Conservation (phyloP, 129 eudicot species). For the Pseudognaphalium luteoalbum region DNA sequence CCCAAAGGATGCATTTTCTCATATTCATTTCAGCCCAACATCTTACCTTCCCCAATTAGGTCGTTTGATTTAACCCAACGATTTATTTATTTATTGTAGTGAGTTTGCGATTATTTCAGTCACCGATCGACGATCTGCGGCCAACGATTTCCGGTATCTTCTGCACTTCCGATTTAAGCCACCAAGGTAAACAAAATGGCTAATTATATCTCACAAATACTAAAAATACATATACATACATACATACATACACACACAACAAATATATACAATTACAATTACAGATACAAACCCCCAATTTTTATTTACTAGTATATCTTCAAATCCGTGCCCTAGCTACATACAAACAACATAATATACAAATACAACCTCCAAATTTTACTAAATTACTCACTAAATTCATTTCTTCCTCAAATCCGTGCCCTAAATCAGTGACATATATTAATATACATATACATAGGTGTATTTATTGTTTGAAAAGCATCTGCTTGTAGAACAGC, state of each 20-base stretch:
- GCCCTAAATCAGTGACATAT: neutral
- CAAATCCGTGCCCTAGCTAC: neutral
- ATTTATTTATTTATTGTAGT: neutral
- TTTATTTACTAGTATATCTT: neutral
- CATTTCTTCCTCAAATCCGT: neutral
- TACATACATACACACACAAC: neutral
- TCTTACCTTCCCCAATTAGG: neutral
- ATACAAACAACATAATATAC: neutral
- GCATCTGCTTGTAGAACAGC: conserved; percentile 39
- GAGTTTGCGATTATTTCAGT: neutral
- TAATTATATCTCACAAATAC: neutral
- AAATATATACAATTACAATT: neutral
- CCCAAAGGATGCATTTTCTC: neutral
- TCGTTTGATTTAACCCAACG: neutral
- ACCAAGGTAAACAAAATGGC: neutral
- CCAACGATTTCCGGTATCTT: neutral
- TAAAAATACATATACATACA: neutral
- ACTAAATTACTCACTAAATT: neutral
- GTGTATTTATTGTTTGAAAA: conserved; percentile 38
- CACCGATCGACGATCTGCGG: neutral
- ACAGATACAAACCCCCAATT: neutral
- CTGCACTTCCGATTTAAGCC: neutral
- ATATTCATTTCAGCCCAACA: neutral
- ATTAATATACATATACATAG: neutral
- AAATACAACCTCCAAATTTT: neutral